Evolutionary conservation across 2,329 filamentous ascomycete genomes (phyloP), one percentile per base, ranked within the genome.

Genomic region (Aspergillus neotritici): DNA sequence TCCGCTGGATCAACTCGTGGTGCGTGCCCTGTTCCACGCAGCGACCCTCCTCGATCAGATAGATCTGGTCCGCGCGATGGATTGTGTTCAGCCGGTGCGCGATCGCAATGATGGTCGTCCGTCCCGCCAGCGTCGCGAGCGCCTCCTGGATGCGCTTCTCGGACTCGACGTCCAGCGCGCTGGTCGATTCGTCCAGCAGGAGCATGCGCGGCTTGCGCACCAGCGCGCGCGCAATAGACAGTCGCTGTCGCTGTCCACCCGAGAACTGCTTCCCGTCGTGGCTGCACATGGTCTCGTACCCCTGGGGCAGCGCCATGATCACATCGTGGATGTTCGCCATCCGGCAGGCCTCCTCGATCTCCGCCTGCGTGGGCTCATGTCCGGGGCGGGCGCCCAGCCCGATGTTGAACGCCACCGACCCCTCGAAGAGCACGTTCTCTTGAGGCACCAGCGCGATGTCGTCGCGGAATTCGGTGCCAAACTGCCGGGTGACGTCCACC

Each of bases 21-120:
- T 77, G 74, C 25, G 66, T 67, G 4, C 75, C 74, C 48, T 67
- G 65, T 34, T 75, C 74, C 4, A 72, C 70, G 41, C 70, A 72
- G 13, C 58, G 62, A 1, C 74, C 74, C 4, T 65, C 67, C 44
- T 78, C 74, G 15, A 77, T 66, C 15, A 69, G 48, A 15, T 94
- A 87, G 52, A 96, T 96, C 55, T 90, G 90, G 64, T 96, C 86
- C 0, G 90, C 89, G 48, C 57, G 57, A 40, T 60, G 55, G 9
- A 70, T 68, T 11, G 68, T 71, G 40, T 65, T 62, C 38, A 70
- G 52, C 25, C 67, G 61, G 51, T 70, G 67, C 2, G 67, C 64
- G 48, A 70, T 69, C 3, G 66, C 66, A 38, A 71, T 58, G 25
- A 68, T 60, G 9, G 67, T 70, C 10, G 61, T 66, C 10, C 57